Percentiles rank a stretch among this genome's conserved stretches.
Conservation (phyloP, 2,329 filamentous ascomycete species). For the Alternaria metachromatica region DNA sequence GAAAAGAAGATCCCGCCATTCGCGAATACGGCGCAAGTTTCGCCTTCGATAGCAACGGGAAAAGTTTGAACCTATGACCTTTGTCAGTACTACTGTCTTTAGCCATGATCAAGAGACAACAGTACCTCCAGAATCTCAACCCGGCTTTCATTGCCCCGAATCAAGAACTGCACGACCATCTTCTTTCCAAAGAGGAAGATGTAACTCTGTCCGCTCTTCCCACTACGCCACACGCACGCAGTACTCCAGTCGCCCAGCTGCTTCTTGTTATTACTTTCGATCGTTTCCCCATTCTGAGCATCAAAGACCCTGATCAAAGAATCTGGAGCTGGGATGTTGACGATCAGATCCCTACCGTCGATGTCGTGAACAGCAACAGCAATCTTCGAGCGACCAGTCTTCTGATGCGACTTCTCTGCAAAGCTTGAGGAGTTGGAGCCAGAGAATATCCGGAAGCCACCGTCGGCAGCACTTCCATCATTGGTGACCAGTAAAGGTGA, state of each 20-base stretch:
- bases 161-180: constrained; percentile 35
- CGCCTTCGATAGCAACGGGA: constrained; percentile 34
- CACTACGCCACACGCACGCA: constrained; percentile 37
- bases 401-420: constrained; percentile 23
- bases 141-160: constrained; percentile 15
- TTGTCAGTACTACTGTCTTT: background rate
- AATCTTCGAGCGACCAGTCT: constrained; percentile 38
- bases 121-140: constrained; percentile 34
- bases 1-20: constrained; percentile 37
- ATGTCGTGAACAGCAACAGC: constrained; percentile 32
- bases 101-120: too few species aligned
- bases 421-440: constrained; percentile 13
- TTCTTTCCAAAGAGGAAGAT: constrained; percentile 42
- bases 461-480: constrained; percentile 38
- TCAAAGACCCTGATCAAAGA: constrained; percentile 37
- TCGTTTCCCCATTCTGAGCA: constrained; percentile 16
- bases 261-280: constrained; percentile 30
- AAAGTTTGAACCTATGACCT: constrained; percentile 36
- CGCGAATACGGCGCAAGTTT: constrained; percentile 29
- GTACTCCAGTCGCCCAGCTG: constrained; percentile 41
- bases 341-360: constrained; percentile 32
- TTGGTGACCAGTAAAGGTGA: constrained; percentile 32
- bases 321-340: constrained; percentile 40
- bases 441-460: constrained; percentile 33
- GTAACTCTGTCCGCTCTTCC: constrained; percentile 33